Conservation (phyloP, 2,329 filamentous ascomycete species). For the Aspergillus alliaceus region DNA sequence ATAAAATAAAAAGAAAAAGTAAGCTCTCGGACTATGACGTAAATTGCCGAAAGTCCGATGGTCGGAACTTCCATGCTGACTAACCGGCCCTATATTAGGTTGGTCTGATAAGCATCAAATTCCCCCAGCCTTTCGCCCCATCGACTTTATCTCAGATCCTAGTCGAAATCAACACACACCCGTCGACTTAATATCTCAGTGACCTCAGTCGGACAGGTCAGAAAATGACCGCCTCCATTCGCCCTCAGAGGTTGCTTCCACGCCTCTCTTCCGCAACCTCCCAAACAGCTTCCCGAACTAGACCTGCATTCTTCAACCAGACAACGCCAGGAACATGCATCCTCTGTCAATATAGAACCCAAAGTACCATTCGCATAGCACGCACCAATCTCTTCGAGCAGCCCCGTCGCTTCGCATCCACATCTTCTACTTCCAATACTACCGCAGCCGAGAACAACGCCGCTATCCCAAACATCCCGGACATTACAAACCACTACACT, state of each 20-base stretch:
- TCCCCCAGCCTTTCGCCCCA: background rate
- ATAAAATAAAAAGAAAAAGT: background rate
- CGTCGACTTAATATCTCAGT: background rate
- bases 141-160: too few relatives aligned
- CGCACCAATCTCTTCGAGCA: background rate
- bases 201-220: background rate
- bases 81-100: conserved; percentile 6
- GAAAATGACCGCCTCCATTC: conserved; percentile 11
- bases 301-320: conserved; percentile 8
- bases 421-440: conserved; percentile 6
- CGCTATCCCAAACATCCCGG: conserved; percentile 25
- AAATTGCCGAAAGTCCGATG: background rate
- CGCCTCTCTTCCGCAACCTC: conserved; percentile 7
- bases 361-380: background rate
- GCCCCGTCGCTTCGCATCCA: conserved; percentile 20
- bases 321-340: conserved; percentile 12
- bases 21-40: conserved; percentile 4
- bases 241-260: conserved; percentile 12
- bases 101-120: conserved; percentile 1
- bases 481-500: conserved; percentile 69
- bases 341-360: conserved; percentile 13
- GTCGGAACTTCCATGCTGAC: background rate
- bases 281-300: conserved; percentile 2
- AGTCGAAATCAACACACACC: background rate
- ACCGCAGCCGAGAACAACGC: conserved; percentile 1